Conservation (phyloP, 164 flowering plant species). For the Aristolochia fimbriata region DNA sequence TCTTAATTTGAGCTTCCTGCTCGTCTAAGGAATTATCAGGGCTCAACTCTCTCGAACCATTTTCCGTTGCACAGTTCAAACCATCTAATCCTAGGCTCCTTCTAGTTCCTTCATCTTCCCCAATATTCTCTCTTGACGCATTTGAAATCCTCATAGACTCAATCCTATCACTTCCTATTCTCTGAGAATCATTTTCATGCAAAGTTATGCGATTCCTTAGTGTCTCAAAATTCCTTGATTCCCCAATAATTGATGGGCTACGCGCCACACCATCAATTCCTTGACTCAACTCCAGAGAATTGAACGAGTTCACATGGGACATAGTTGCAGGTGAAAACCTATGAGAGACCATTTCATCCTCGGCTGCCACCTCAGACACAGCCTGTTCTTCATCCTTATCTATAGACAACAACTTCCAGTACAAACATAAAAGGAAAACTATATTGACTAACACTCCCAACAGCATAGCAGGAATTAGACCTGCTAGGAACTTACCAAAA, state of each 20-base stretch:
- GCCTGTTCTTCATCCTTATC: slow-evolving; percentile 47
- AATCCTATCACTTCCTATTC: slow-evolving; percentile 8
- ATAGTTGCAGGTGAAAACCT: slow-evolving; percentile 81
- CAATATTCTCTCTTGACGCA: slow-evolving; percentile 23
- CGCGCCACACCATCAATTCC: not conserved
- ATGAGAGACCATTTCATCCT: slow-evolving; percentile 49
- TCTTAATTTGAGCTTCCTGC: slow-evolving; percentile 14
- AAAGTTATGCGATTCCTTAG: slow-evolving; percentile 27
- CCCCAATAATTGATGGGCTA: slow-evolving; percentile 1
- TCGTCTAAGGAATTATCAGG: slow-evolving; percentile 16
- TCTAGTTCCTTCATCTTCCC: not conserved
- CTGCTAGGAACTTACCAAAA: slow-evolving; percentile 52
- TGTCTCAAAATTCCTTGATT: slow-evolving; percentile 19
- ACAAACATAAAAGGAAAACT: slow-evolving; percentile 45
- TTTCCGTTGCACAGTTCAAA: not conserved
- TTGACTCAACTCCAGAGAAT: slow-evolving; percentile 4
- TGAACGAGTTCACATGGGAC: slow-evolving; percentile 17
- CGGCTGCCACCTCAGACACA: slow-evolving; percentile 31
- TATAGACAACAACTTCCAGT: slow-evolving; percentile 49
- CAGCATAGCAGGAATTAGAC: slow-evolving; percentile 70
- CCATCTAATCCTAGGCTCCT: not conserved
- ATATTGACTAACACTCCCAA: slow-evolving; percentile 53
- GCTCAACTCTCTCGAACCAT: slow-evolving; percentile 6
- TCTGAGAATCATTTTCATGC: slow-evolving; percentile 21
- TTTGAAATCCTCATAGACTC: slow-evolving; percentile 27